Conservation (phyloP, 345 rosid species). For the Arabis alpina region DNA sequence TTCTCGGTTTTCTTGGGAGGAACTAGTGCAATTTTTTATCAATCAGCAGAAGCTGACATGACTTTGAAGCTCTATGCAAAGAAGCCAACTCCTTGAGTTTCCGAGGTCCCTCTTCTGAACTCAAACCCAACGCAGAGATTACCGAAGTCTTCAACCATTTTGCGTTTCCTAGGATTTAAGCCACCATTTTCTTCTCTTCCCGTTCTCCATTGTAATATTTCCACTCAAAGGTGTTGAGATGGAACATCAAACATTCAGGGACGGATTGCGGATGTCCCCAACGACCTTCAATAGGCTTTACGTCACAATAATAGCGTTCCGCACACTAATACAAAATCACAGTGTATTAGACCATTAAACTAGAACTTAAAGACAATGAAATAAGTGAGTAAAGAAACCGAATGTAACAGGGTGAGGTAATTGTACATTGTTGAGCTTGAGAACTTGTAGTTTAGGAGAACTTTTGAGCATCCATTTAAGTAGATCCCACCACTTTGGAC, state of each 20-base stretch:
- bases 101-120: too few relatives aligned
- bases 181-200: background rate
- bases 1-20: too few relatives aligned
- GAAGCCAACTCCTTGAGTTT: background rate
- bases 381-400: background rate
- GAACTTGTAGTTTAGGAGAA: slow-evolving; percentile 33
- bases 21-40: background rate
- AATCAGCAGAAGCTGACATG: background rate
- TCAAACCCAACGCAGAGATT: too few relatives aligned
- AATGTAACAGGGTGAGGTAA: too few relatives aligned
- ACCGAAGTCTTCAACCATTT: background rate
- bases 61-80: background rate
- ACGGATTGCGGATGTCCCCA: background rate
- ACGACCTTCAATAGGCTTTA: background rate
- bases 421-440: slow-evolving; percentile 1
- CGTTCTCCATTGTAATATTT: background rate
- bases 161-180: background rate
- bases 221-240: slow-evolving; percentile 12
- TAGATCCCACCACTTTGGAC: slow-evolving; percentile 12
- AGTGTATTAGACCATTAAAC: background rate
- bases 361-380: background rate
- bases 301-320: accelerated
- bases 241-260: background rate
- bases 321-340: background rate
- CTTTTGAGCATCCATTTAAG: slow-evolving; percentile 11